phyloP scores from a whole-genome alignment of 2,329 filamentous ascomycete genomes.

The Arthrobotrys entomopaga region DNA sequence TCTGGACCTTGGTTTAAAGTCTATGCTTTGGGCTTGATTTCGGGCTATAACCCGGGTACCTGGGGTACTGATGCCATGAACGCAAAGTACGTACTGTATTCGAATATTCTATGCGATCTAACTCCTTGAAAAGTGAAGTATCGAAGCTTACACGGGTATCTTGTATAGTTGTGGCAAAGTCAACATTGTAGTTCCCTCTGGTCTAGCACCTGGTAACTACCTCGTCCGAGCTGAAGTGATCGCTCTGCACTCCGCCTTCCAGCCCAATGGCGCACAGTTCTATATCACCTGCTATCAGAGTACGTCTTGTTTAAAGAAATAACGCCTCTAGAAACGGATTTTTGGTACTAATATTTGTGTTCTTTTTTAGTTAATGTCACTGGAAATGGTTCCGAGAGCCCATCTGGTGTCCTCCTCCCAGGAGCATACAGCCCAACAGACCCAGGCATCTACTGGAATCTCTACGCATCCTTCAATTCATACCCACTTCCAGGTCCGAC shows the following conservation, averaged over 20 bases:
- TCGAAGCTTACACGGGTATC: neutral
- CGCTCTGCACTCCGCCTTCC: slow-evolving; percentile 66
- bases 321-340: slow-evolving; percentile 57
- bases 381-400: slow-evolving; percentile 63
- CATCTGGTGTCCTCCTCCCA: slow-evolving; percentile 64
- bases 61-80: slow-evolving; percentile 65
- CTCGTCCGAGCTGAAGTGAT: slow-evolving; percentile 69
- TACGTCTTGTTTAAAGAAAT: slow-evolving; percentile 59
- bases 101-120: neutral
- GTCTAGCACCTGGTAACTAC: slow-evolving; percentile 68
- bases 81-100: slow-evolving; percentile 61
- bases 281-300: slow-evolving; percentile 46
- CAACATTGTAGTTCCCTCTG: slow-evolving; percentile 66
- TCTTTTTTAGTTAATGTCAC: slow-evolving; percentile 66
- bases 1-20: slow-evolving; percentile 68
- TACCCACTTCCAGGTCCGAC: slow-evolving; percentile 63
- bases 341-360: slow-evolving; percentile 16
- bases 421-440: slow-evolving; percentile 66
- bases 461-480: slow-evolving; percentile 60
- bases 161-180: slow-evolving; percentile 55
- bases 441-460: slow-evolving; percentile 66
- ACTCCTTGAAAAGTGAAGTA: too few species aligned
- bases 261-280: slow-evolving; percentile 47
- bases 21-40: slow-evolving; percentile 65
- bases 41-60: slow-evolving; percentile 61